Evolutionary conservation across 2,329 filamentous ascomycete species (phyloP).

Genomic region (Coniochaeta hoffmannii): DNA sequence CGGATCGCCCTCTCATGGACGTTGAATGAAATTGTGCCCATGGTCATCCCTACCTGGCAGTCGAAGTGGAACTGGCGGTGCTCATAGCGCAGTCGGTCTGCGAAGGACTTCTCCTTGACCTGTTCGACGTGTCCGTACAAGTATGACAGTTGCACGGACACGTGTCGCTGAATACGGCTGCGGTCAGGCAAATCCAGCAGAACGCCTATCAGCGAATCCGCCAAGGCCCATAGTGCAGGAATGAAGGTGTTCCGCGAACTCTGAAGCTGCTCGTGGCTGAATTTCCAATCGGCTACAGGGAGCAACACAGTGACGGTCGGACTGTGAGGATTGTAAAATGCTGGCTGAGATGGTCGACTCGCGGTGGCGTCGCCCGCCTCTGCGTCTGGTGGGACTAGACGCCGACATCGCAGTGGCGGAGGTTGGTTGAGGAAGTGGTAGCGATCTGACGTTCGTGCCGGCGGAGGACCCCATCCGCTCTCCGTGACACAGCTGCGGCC

Average conservation of each 20-base stretch:
- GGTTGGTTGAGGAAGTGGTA: neutral
- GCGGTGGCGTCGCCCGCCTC: neutral
- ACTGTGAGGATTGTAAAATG: too few relatives aligned
- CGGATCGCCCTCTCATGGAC: too few relatives aligned
- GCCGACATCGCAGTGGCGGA: neutral
- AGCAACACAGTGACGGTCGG: too few relatives aligned
- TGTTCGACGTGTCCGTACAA: slow-evolving; percentile 4
- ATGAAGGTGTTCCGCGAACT: too few relatives aligned
- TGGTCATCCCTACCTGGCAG: neutral
- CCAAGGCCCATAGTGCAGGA: too few relatives aligned
- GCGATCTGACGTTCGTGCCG: neutral
- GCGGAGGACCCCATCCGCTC: slow-evolving; percentile 8
- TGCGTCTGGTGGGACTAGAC: slow-evolving; percentile 2
- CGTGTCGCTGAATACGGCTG: neutral
- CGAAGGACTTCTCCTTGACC: neutral
- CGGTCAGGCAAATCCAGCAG: too few relatives aligned
- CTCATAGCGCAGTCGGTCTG: neutral
- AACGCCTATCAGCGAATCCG: too few relatives aligned
- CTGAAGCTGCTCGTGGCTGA: too few relatives aligned
- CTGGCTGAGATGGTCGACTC: neutral
- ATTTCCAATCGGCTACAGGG: too few relatives aligned
- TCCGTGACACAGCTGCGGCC: slow-evolving; percentile 9
- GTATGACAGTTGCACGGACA: slow-evolving; percentile 3
- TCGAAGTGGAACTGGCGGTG: slow-evolving; percentile 9
- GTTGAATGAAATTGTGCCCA: slow-evolving; percentile 4